phyloP scores from a whole-genome alignment of 2,329 filamentous ascomycete genomes.

The Fusarium poae region DNA sequence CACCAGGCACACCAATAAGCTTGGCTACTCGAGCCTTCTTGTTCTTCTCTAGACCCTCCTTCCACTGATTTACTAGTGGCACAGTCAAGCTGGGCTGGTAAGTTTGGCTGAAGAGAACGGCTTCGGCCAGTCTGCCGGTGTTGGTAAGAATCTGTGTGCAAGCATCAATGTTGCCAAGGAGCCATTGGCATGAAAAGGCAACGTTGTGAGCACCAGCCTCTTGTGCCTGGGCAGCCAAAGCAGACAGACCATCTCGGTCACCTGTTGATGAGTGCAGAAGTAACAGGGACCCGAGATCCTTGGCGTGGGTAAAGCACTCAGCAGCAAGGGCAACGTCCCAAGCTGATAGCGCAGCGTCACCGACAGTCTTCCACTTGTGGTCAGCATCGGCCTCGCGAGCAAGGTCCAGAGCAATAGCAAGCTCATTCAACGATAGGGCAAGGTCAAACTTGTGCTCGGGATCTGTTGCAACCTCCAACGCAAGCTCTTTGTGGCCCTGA shows the following conservation, averaged over 20 bases:
- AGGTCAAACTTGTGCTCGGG: conserved; percentile 97
- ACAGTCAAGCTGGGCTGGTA: conserved; percentile 87
- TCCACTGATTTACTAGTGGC: conserved; percentile 81
- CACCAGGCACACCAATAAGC: conserved; percentile 83
- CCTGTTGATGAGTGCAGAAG: conserved; percentile 89
- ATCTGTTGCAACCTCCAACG: conserved; percentile 93
- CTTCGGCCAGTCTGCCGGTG: conserved; percentile 85
- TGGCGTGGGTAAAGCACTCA: conserved; percentile 92
- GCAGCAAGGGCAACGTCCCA: conserved; percentile 92
- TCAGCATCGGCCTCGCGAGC: conserved; percentile 87
- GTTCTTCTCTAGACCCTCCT: conserved; percentile 81
- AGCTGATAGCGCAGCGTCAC: conserved; percentile 85
- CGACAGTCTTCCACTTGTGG: conserved; percentile 98
- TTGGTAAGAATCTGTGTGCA: conserved; percentile 84
- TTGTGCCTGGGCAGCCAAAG: conserved; percentile 80
- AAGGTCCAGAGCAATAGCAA: conserved; percentile 87
- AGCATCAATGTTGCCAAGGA: conserved; percentile 82
- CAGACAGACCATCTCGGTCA: conserved; percentile 78
- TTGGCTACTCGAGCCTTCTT: conserved; percentile 89
- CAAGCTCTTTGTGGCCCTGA: conserved; percentile 96
- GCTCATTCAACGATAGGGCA: conserved; percentile 82
- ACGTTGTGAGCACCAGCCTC: conserved; percentile 88
- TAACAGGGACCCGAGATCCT: conserved; percentile 89
- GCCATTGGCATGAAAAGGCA: conserved; percentile 91
- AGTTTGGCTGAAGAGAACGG: conserved; percentile 92